A percentile compares a stretch with the other conserved stretches of the same genome.
Evolutionary conservation across 2,329 filamentous ascomycete genomes (phyloP).

Genomic region (Botrytis medusae): DNA sequence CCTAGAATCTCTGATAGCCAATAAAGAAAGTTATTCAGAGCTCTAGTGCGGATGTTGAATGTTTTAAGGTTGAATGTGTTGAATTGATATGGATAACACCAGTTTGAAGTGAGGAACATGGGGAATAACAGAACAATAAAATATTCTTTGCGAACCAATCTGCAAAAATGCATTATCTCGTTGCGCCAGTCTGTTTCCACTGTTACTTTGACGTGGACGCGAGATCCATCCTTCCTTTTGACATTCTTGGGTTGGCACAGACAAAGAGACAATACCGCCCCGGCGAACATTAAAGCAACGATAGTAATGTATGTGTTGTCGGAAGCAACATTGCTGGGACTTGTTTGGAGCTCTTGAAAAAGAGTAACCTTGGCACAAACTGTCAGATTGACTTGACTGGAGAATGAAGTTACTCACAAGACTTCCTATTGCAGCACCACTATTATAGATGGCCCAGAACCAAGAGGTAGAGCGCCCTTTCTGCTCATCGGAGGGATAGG

Average conservation of each 20-base stretch:
- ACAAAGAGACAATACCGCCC: slow-evolving; percentile 65
- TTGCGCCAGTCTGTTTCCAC: slow-evolving; percentile 82
- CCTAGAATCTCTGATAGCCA: slow-evolving; percentile 75
- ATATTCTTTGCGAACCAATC: slow-evolving; percentile 66
- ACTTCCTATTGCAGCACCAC: slow-evolving; percentile 25
- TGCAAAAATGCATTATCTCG: slow-evolving; percentile 70
- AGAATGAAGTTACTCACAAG: slow-evolving; percentile 14
- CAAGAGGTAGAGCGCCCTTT: slow-evolving; percentile 76
- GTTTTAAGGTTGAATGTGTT: slow-evolving; percentile 67
- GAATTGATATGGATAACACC: slow-evolving; percentile 78
- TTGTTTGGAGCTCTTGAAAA: slow-evolving; percentile 66
- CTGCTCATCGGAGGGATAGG: slow-evolving; percentile 73
- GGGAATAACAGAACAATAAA: slow-evolving; percentile 75
- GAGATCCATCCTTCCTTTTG: slow-evolving; percentile 71
- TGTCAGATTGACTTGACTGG: neutral
- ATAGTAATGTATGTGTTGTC: slow-evolving; percentile 25
- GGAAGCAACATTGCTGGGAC: slow-evolving; percentile 37
- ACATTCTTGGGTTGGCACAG: slow-evolving; percentile 70
- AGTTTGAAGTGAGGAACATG: slow-evolving; percentile 76
- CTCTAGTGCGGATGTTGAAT: slow-evolving; percentile 70
- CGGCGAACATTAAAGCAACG: slow-evolving; percentile 23
- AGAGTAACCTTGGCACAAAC: slow-evolving; percentile 52
- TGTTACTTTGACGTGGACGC: slow-evolving; percentile 68
- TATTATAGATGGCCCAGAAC: slow-evolving; percentile 25
- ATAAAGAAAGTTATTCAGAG: slow-evolving; percentile 73